Evolutionary conservation across 257 asterid species (phyloP), one percentile per base, ranked within the genome.

Genomic region (Apocynum venetum): DNA sequence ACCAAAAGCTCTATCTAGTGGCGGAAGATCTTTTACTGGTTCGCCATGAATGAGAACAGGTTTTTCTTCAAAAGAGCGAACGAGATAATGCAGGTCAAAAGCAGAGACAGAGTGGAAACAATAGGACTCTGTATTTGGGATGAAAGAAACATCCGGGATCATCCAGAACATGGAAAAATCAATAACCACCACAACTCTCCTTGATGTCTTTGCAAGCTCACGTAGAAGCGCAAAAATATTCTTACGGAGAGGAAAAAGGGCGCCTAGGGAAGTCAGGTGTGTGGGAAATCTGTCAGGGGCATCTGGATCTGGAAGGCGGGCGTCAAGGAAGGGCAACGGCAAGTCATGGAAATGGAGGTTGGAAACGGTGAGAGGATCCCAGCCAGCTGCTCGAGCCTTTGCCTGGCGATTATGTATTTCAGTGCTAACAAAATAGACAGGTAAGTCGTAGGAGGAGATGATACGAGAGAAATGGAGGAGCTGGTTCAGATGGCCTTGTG

Each of bases 31-130:
- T 61, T 82, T 20, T 0, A 36, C 14, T 9, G 74, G 9, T 44
- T 70, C 79, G 0, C 66, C 1, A 63, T 51, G 71, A 40, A 25
- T 64, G 36, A 40, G 71, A 35, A 35, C 67, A 0, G 85, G 85
- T 36, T 51, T 82, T 38, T 80, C 80, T 0, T 11, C 71, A 4
- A 41, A 38, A 5, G 85, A 86, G 83, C 86, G 82, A 7, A 6
- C 0, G 51, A 75, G 72, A 0, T 81, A 52, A 46, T 76, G 84
- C 0, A 76, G 3, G 0, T 78, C 2, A 66, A 90, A 82, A 6
- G 89, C 85, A 0, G 94, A 85, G 5, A 80, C n/a, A 41, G 93
- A 84, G 0, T 85, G 86, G 25, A 92, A 90, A 41, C 81, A 69
- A 25, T 88, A 92, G 9, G 85, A 80, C 40, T 88, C 91, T 0